These are phyloP conservation scores for Fusarium kyushuense DNA, from an alignment of 2,329 filamentous ascomycete species.

Conservation along the genomic window DNA sequence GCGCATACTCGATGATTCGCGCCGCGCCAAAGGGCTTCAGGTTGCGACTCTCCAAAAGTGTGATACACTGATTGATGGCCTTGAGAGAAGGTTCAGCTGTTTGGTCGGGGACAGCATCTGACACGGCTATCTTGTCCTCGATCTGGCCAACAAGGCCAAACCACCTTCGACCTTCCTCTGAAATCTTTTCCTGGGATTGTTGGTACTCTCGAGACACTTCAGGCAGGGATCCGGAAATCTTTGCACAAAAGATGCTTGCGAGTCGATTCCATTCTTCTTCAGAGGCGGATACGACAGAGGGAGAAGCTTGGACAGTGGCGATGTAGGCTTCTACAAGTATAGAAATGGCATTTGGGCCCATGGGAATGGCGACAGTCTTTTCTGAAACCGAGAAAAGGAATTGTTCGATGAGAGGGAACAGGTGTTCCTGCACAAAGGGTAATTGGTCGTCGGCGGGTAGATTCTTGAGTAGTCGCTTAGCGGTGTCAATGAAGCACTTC, in stretches of 20 bases:
- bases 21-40: slow-evolving; percentile 70
- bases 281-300: slow-evolving; percentile 62
- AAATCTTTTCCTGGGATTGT: slow-evolving; percentile 76
- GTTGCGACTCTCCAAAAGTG: slow-evolving; percentile 62
- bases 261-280: slow-evolving; percentile 71
- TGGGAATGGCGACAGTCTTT: slow-evolving; percentile 51
- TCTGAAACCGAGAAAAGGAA: slow-evolving; percentile 63
- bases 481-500: slow-evolving; percentile 77
- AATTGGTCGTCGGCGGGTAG: slow-evolving; percentile 61
- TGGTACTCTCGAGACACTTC: slow-evolving; percentile 84
- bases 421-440: slow-evolving; percentile 60
- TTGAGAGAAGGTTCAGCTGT: slow-evolving; percentile 48
- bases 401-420: slow-evolving; percentile 67
- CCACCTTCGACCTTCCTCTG: slow-evolving; percentile 75
- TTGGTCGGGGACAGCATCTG: slow-evolving; percentile 46
- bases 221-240: slow-evolving; percentile 80
- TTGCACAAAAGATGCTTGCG: slow-evolving; percentile 70
- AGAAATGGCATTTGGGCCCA: slow-evolving; percentile 52
- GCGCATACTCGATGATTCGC: slow-evolving; percentile 56
- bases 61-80: slow-evolving; percentile 53
- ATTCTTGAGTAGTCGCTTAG: slow-evolving; percentile 64
- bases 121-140: slow-evolving; percentile 50
- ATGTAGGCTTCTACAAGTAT: slow-evolving; percentile 63
- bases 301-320: slow-evolving; percentile 57
- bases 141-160: slow-evolving; percentile 68